Conservation (phyloP, 108 stramenopile genomes). For the Skeletonema potamos region DNA sequence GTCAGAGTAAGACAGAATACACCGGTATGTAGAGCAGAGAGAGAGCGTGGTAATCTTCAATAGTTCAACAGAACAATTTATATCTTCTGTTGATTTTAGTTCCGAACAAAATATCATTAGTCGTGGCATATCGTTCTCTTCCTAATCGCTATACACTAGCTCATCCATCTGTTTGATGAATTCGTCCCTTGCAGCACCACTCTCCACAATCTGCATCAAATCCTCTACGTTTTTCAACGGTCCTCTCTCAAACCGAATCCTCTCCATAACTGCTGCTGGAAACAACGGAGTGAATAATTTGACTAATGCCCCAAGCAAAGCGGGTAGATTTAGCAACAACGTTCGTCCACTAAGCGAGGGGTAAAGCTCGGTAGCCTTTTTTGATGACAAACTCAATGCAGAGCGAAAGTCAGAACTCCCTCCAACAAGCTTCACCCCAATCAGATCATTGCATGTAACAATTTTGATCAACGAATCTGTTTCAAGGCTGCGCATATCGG, state of each 20-base stretch:
- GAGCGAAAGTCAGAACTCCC: slow-evolving; percentile 63
- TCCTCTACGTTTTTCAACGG: slow-evolving; percentile 61
- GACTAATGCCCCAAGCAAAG: slow-evolving; percentile 59
- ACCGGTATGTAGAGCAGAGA: too few species aligned
- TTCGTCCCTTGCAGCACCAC: slow-evolving; percentile 41
- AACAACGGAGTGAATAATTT: slow-evolving; percentile 85
- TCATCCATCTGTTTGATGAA: slow-evolving; percentile 62
- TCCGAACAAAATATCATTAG: too few species aligned
- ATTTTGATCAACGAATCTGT: slow-evolving; percentile 54
- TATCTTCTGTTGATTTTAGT: too few species aligned
- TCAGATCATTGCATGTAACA: slow-evolving; percentile 73
- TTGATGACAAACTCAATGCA: slow-evolving; percentile 64
- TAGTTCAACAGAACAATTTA: too few species aligned
- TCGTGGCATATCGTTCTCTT: not conserved
- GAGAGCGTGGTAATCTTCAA: too few species aligned
- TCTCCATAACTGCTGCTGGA: slow-evolving; percentile 58
- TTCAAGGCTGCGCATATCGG: slow-evolving; percentile 60
- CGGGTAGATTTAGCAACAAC: slow-evolving; percentile 76
- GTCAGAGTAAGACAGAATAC: too few species aligned
- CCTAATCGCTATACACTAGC: slow-evolving; percentile 50
- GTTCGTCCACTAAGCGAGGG: slow-evolving; percentile 71
- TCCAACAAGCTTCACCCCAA: slow-evolving; percentile 66
- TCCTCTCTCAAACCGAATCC: slow-evolving; percentile 66
- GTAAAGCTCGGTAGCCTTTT: slow-evolving; percentile 61
- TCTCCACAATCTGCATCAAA: slow-evolving; percentile 47